These are phyloP conservation scores for Coix lacrymajobi DNA, from an alignment of 176 grass and related monocot species.

Conservation along the genomic window DNA sequence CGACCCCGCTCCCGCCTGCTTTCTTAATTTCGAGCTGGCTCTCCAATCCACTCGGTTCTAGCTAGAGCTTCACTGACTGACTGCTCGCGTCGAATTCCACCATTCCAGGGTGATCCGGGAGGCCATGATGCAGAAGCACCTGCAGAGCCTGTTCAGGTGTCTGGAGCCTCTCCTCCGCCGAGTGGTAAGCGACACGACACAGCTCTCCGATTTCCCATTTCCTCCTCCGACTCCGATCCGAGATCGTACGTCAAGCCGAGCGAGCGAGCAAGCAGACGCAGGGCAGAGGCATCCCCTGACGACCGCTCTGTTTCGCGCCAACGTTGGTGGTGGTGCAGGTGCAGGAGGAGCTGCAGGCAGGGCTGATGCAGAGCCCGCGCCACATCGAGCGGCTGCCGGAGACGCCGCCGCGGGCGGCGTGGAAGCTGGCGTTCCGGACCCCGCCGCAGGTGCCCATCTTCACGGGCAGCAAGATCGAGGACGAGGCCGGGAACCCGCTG, in stretches of 20 bases:
- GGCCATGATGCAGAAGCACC: constrained; percentile 55
- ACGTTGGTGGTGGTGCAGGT: constrained; percentile 40
- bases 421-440: constrained; percentile 48
- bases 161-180: constrained; percentile 70
- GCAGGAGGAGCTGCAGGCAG: constrained; percentile 64
- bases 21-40: not conserved
- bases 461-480: constrained; percentile 77
- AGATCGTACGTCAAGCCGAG: not conserved
- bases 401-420: constrained; percentile 14
- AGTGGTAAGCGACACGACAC: constrained; percentile 44
- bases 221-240: no score
- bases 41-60: not conserved
- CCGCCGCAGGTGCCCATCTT: constrained; percentile 42
- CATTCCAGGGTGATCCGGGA: constrained; percentile 78
- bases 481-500: constrained; percentile 11
- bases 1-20: not conserved
- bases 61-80: not conserved
- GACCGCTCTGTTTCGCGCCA: constrained; percentile 6
- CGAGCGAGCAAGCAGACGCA: no score
- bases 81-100: not conserved
- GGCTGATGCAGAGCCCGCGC: constrained; percentile 18
- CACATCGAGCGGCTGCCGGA: constrained; percentile 28
- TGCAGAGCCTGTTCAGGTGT: constrained; percentile 32
- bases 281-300: no score
- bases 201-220: not conserved